These are phyloP conservation scores for Oenanthe sinensis DNA, from an alignment of 129 eudicot genomes.

Conservation along the genomic window DNA sequence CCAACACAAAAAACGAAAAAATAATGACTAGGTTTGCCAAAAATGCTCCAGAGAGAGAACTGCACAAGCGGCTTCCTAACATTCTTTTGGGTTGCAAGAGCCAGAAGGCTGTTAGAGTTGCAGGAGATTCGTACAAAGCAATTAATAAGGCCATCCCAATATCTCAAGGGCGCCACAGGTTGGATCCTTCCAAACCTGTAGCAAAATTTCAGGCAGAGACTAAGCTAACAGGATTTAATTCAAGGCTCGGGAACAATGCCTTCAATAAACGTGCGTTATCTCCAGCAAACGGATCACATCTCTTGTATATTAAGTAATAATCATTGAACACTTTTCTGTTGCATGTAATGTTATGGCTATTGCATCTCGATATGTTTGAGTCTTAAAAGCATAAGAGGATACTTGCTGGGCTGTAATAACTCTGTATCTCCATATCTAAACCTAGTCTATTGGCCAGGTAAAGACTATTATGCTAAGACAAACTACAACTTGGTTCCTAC, in stretches of 20 bases:
- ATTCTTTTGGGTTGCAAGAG: conserved; percentile 60
- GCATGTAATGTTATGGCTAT: not conserved
- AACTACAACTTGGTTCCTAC: not conserved
- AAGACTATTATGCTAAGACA: not conserved
- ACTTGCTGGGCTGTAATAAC: not conserved
- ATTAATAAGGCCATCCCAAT: conserved; percentile 10
- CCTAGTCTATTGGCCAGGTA: not conserved
- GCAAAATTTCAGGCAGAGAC: conserved; percentile 49
- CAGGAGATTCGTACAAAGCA: conserved; percentile 32
- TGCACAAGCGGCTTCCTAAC: conserved; percentile 30
- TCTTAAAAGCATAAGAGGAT: not conserved
- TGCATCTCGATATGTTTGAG: not conserved
- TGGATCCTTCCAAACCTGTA: conserved; percentile 31
- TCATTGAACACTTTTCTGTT: not conserved
- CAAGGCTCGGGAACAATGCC: conserved; percentile 24
- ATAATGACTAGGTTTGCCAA: conserved; percentile 17
- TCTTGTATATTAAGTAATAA: conserved; percentile 39
- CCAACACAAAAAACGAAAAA: conserved; percentile 18
- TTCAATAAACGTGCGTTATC: conserved; percentile 18
- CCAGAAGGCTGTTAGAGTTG: conserved; percentile 65
- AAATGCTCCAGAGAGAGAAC: conserved; percentile 21
- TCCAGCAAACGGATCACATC: conserved; percentile 34
- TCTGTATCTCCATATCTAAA: too few species aligned
- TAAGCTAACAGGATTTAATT: conserved; percentile 28
- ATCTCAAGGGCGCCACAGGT: conserved; percentile 21